Evolutionary conservation across 805 yeast species (phyloP), one percentile per base, ranked within the genome.

Genomic region (Zygotorulaspora chibaensis): DNA sequence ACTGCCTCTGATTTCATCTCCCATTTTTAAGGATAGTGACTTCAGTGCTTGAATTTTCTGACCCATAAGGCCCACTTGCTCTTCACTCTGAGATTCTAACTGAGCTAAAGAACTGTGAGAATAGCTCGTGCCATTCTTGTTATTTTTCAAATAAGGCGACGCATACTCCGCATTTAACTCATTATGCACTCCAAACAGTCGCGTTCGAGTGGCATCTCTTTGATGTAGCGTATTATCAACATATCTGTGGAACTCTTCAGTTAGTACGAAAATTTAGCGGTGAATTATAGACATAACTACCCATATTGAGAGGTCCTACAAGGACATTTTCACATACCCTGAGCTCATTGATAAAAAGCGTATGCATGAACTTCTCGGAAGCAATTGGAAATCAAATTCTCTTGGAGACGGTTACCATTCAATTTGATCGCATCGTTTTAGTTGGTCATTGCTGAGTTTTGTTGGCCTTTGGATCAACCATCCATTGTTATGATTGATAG

Each of bases 21-120:
- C 87, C 76, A 83, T 83, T 52, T 67, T 73, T 38, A 73, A 39
- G 1, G 84, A 73, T 18, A 82, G 63, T 38, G 74, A 74, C 58
- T 82, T 83, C 44, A 84, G 65, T 25, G 78, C 69, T 40, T 70
- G 65, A 16, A 84, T 72, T 52, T 77, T 80, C 33, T 75, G 72
- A 28, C 75, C 69, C 75, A 84, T 76, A 2, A 73, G 66, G 17
- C 72, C 70, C 52, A 79, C 61, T 42, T 81, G 79, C 46, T 79
- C 83, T 29, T 80, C 85, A 49, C 76, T 76, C 58, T 84, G 90
- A 2, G 83, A 72, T 59, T 84, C 90, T 40, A 84, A 59, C 48
- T 77, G 80, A 16, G 83, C 75, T 54, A 81, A 56, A 45, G 74
- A 70, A 23, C 79, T 66, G 36, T 80, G 84, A 11, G 76, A 68